phyloP scores from a whole-genome alignment of 768 basidiomycete species.

The Tylopilus subfusipes region DNA sequence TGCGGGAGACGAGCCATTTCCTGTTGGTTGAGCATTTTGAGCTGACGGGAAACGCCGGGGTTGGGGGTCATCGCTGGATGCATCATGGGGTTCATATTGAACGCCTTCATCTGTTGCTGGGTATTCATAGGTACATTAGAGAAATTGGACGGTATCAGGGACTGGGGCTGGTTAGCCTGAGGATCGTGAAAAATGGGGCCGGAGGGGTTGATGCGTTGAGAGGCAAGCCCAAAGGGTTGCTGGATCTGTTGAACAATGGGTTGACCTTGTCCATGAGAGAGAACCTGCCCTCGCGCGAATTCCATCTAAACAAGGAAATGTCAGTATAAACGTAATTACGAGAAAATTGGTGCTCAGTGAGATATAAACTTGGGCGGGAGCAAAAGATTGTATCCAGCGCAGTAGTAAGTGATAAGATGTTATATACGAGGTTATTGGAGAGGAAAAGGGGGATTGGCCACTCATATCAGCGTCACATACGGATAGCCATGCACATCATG shows the following conservation, averaged over 20 bases:
- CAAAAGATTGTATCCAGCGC: neutral
- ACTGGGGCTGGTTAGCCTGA: slow-evolving; percentile 26
- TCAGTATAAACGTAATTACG: slow-evolving; percentile 22
- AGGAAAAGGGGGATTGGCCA: slow-evolving; percentile 19
- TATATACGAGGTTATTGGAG: slow-evolving; percentile 6
- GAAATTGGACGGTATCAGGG: slow-evolving; percentile 39
- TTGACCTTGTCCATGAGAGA: slow-evolving; percentile 40
- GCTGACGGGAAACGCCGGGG: slow-evolving; percentile 29
- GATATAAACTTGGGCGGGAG: slow-evolving; percentile 6
- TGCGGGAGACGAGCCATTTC: slow-evolving; percentile 38
- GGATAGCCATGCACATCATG: slow-evolving; percentile 13
- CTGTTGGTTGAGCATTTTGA: slow-evolving; percentile 46
- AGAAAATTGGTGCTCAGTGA: slow-evolving; percentile 2
- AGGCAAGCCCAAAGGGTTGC: slow-evolving; percentile 40
- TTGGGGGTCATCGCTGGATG: slow-evolving; percentile 34
- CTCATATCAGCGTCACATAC: slow-evolving; percentile 10
- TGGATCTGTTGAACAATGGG: slow-evolving; percentile 39
- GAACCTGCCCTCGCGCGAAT: slow-evolving; percentile 39
- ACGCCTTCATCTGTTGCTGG: slow-evolving; percentile 32
- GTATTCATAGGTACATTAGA: slow-evolving; percentile 37
- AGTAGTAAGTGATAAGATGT: slow-evolving; percentile 13
- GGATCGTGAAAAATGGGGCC: slow-evolving; percentile 38
- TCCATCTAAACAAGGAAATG: slow-evolving; percentile 40
- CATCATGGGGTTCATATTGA: slow-evolving; percentile 37
- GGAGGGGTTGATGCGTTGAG: slow-evolving; percentile 37